Evolutionary conservation across 169 alveolate species (phyloP), one percentile per base, ranked within the genome.

Genomic region (Theileria annulata): DNA sequence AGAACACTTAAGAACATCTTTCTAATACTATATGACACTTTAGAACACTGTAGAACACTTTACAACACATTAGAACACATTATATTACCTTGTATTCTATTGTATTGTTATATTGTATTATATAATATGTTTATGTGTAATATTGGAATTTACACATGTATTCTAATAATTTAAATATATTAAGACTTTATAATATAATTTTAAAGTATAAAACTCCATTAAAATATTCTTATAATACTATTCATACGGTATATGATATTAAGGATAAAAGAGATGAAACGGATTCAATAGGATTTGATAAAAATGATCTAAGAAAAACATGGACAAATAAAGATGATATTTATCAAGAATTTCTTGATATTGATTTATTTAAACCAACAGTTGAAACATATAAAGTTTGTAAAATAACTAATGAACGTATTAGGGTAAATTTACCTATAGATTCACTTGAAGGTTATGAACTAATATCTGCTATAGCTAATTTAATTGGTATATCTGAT

Each of bases 281-380:
- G 15, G 49, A 25, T 8, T 67, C 66, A 10, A 59, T 79, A 10
- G 89, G 85, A 27, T 82, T 82, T 47, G 72, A 49, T 21, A 35
- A 35, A 25, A 69, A 31, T 27, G 89, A 82, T 27, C 89, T 56
- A 10, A 64, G 89, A 62, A 35, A 79, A 15, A 51, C 42, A 1
- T 21, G 71, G 33, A 75, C 86, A 3, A 77, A 68, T 51, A 75
- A 85, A 25, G 86, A 67, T 0, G 77, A 75, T 33, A n/a, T 28
- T 25, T 47, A 58, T 80, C 12, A 54, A 54, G 9, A 80, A 81
- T 9, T 80, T 68, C 0, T 78, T n/a, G n/a, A n/a, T n/a, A 64
- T 51, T 51, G 58, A 17, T 15, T 0, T 2, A 35, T 1, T 71
- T 21, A 23, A 0, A 4, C 21, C 37, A n/a, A 12, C 5, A 67